Conservation (phyloP, 192 early-diverging fungal genomes). For the Linderina pennispora region DNA sequence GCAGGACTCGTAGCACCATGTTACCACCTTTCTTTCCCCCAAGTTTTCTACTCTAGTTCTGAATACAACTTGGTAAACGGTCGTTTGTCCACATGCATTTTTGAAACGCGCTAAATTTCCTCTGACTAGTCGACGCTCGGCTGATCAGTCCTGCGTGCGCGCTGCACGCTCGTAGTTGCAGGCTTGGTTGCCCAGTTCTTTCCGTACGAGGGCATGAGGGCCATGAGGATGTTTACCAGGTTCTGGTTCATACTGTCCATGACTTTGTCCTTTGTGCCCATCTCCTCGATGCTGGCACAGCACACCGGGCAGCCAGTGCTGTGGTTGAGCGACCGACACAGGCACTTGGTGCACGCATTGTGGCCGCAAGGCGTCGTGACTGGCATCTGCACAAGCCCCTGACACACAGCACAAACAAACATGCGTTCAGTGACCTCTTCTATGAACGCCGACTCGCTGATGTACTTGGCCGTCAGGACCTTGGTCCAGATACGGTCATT, state of each 20-base stretch:
- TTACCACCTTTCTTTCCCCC: too few relatives aligned
- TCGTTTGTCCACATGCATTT: too few relatives aligned
- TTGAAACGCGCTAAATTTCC: too few relatives aligned
- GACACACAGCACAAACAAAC: slow-evolving; percentile 38
- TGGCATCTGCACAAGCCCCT: slow-evolving; percentile 34
- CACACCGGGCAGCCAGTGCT: slow-evolving; percentile 36
- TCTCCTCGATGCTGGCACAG: slow-evolving; percentile 16
- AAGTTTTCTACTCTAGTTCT: too few relatives aligned
- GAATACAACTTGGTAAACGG: too few relatives aligned
- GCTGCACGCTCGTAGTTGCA: slow-evolving; percentile 7
- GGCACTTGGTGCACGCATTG: slow-evolving; percentile 33
- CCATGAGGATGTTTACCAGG: slow-evolving; percentile 24
- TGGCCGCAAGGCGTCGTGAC: slow-evolving; percentile 37
- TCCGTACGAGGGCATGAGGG: slow-evolving; percentile 37
- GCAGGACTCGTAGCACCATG: too few relatives aligned
- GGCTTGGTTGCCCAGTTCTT: slow-evolving; percentile 8
- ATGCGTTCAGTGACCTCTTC: slow-evolving; percentile 19
- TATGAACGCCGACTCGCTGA: slow-evolving; percentile 18
- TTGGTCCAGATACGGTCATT: slow-evolving; percentile 35
- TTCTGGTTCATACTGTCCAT: slow-evolving; percentile 17
- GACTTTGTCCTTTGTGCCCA: slow-evolving; percentile 10
- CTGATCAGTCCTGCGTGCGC: too few relatives aligned
- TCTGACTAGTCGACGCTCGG: too few relatives aligned
- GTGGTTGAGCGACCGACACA: slow-evolving; percentile 20
- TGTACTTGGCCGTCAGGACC: slow-evolving; percentile 5